phyloP scores from a whole-genome alignment of 225 moss, liverwort and hornwort species.

The Pseudisothecium myosuroides region DNA sequence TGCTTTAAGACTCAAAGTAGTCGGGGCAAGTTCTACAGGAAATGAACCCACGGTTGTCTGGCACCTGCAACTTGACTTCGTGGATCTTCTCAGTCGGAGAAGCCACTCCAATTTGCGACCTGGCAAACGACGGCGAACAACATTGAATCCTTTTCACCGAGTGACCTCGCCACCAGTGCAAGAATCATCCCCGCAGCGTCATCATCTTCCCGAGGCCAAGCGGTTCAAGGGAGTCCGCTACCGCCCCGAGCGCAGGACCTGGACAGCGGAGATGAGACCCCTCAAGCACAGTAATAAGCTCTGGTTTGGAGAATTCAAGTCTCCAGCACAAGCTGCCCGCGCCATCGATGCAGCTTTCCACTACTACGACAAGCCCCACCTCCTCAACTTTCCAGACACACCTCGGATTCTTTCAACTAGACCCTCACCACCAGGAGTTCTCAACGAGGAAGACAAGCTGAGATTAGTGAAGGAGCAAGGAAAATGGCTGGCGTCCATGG shows the following conservation, averaged over 20 bases:
- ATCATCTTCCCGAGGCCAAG: background rate
- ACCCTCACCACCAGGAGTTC: background rate
- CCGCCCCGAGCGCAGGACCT: background rate
- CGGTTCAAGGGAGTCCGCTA: background rate
- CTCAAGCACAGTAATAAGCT: background rate
- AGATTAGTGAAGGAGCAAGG: background rate
- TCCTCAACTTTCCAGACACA: background rate
- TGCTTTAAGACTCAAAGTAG: background rate
- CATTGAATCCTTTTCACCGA: background rate
- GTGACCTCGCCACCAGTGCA: background rate
- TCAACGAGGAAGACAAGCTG: background rate
- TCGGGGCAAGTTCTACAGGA: background rate
- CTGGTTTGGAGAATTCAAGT: background rate
- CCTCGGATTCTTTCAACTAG: background rate
- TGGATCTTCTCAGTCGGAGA: background rate
- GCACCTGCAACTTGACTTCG: background rate
- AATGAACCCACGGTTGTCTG: background rate
- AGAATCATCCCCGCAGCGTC: background rate
- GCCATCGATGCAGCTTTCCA: background rate
- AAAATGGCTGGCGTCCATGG: background rate
- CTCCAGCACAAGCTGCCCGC: background rate
- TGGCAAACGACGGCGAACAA: background rate
- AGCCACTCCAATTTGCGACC: background rate
- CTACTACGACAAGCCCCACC: background rate
- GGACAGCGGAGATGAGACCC: background rate